Evolutionary conservation across 1,284 basidiomycete genomes (phyloP).

Genomic region (Ceratobasidium papillatum): DNA sequence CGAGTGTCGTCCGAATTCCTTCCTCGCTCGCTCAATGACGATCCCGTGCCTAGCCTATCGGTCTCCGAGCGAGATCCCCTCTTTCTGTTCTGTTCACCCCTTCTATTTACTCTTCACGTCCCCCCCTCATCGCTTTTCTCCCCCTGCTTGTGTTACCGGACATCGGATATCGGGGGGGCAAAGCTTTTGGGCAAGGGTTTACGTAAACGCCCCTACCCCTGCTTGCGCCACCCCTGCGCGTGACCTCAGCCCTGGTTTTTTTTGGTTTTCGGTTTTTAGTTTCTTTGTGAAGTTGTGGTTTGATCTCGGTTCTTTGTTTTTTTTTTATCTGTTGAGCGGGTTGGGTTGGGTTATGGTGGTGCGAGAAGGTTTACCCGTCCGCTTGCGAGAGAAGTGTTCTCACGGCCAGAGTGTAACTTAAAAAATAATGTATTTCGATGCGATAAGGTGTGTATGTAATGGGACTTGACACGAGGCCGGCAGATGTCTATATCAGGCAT

Average conservation of each 20-base stretch:
- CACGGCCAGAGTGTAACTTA: neutral
- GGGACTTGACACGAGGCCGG: neutral
- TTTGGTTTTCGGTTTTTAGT: neutral
- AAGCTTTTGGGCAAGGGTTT: conserved; percentile 20
- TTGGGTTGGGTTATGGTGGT: neutral
- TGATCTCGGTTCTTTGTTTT: neutral
- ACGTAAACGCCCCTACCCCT: conserved; percentile 6
- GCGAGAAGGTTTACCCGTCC: conserved; percentile 1
- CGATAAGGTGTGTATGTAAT: neutral
- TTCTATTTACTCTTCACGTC: no score
- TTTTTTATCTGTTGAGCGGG: neutral
- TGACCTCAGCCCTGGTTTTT: neutral
- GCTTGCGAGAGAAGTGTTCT: neutral
- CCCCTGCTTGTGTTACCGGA: neutral
- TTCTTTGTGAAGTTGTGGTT: neutral
- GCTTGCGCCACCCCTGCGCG: neutral
- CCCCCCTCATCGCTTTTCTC: neutral
- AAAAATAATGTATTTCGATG: neutral
- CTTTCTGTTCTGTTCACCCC: neutral
- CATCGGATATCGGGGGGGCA: no score
- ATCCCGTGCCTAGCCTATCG: neutral
- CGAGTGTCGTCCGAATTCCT: no score
- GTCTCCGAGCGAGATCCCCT: neutral
- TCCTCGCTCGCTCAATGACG: no score
- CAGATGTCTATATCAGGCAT: neutral